Base-by-base conservation (phyloP, 192 early-diverging fungal species). In the Mortierella hygrophila region DNA sequence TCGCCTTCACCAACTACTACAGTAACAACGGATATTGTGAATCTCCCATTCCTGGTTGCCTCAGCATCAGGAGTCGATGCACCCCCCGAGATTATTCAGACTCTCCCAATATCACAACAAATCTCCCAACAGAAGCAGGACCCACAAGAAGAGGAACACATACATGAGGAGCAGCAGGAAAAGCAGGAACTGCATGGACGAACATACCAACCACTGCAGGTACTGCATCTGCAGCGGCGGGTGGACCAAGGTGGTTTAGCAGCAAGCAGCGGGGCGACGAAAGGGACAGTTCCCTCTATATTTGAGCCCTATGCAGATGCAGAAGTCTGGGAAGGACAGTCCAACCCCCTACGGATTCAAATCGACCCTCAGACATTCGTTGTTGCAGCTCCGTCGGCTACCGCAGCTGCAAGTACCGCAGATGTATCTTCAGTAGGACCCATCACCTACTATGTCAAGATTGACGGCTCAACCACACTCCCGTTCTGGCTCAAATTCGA, bases 401-500 rank as follows among this genome's bases (percentile, higher is more conserved):
- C 29, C 0, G n/a, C 23, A 8, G 55, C 55, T 32, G 60, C 60
- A 32, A 65, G 60, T 10, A 29, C 29, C 29, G 15, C 74, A 37
- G 74, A 52, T 0, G 35, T 77, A 6, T 41, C 68, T 0, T 77
- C 76, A 38, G 44, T 26, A 11, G 68, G 65, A 16, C 76, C 76
- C 6, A 77, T 70, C 47, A 49, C 76, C 7, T 77, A 77, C 29
- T 49, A 41, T 35, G 76, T 21, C 42, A 70, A 46, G 35, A 0
- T 32, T 10, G 65, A 70, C 21, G 11, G 10, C 18, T 68, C 76
- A 38, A 77, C 76, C 42, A 49, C 76, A 47, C 46, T 77, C 26
- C 76, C 76, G 7, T 26, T 47, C 3, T 77, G 76, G 76, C 44
- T 77, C 29, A 77, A 23, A 29, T 77, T 77, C 42, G 29, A 77